These are phyloP conservation scores for Begonia loranthoides DNA, from an alignment of 306 rosid species.

Conservation along the genomic window DNA sequence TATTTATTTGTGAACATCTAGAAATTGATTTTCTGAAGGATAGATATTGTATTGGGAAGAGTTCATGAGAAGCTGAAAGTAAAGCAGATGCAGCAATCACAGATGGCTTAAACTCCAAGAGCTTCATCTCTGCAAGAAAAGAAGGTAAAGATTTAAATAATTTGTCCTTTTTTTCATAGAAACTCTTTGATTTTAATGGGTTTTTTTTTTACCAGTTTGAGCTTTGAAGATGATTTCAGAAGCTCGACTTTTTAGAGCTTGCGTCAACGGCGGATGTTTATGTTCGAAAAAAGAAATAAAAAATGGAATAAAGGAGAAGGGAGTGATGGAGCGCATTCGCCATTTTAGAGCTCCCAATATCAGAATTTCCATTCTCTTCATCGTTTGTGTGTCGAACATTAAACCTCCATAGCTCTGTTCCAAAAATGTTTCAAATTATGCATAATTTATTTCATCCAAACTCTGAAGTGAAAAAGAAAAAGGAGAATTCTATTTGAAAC, in stretches of 20 bases:
- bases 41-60: constrained; percentile 68
- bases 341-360: constrained; percentile 71
- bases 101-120: constrained; percentile 77
- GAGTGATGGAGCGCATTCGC: constrained; percentile 94
- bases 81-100: constrained; percentile 68
- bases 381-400: constrained; percentile 62
- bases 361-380: constrained; percentile 69
- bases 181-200: neutral
- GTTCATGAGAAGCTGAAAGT: constrained; percentile 60
- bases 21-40: constrained; percentile 47
- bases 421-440: neutral
- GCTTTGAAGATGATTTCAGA: constrained; percentile 59
- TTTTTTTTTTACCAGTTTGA: constrained; percentile 59
- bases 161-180: neutral
- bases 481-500: constrained; percentile 14
- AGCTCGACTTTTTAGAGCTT: constrained; percentile 62
- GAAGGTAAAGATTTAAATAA: neutral
- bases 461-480: neutral
- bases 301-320: constrained; percentile 66
- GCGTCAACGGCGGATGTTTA: constrained; percentile 36
- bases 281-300: constrained; percentile 40
- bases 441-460: neutral
- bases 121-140: constrained; percentile 43
- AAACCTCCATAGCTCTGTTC: constrained; percentile 50
- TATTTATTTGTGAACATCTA: constrained; percentile 43